Conservation (phyloP, 2,329 filamentous ascomycete species). For the Microdochium nivale region DNA sequence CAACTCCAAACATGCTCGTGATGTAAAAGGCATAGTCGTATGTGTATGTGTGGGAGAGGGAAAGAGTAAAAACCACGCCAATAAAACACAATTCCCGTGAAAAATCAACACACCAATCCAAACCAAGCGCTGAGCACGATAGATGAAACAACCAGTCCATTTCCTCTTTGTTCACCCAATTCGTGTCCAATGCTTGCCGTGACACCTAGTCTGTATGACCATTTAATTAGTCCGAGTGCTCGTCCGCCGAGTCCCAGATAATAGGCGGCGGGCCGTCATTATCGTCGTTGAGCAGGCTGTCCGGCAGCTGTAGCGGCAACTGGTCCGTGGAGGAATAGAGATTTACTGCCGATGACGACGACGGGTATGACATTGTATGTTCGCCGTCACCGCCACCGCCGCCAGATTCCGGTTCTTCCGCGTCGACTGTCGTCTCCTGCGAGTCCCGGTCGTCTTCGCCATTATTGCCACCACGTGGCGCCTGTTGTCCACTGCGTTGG, state of each 20-base stretch:
- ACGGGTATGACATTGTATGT: constrained; percentile 2
- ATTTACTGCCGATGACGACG: constrained; percentile 12
- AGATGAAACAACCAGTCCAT: too few relatives aligned
- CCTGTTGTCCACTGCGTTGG: background rate
- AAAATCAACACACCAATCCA: too few relatives aligned
- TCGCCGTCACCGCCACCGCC: background rate
- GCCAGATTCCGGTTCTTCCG: background rate
- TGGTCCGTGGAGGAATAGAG: constrained; percentile 24
- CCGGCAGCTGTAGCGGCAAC: constrained; percentile 43
- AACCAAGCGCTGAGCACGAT: too few relatives aligned
- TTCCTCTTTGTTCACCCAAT: too few relatives aligned
- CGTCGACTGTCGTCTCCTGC: background rate
- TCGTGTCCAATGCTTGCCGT: background rate
- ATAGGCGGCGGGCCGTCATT: constrained; percentile 27
- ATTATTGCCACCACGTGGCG: too few relatives aligned
- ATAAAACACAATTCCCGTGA: background rate
- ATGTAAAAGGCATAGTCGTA: too few relatives aligned
- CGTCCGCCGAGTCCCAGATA: constrained; percentile 34
- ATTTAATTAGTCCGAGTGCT: constrained; percentile 16
- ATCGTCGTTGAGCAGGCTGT: constrained; percentile 30
- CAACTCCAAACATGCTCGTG: too few relatives aligned
- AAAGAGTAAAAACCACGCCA: too few relatives aligned
- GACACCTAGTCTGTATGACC: too few relatives aligned
- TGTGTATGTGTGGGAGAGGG: too few relatives aligned
- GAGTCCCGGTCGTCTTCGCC: background rate